Percentiles rank a stretch among this genome's conserved stretches.
Conservation (phyloP, 2,329 filamentous ascomycete genomes). For the Phialophora expanda region DNA sequence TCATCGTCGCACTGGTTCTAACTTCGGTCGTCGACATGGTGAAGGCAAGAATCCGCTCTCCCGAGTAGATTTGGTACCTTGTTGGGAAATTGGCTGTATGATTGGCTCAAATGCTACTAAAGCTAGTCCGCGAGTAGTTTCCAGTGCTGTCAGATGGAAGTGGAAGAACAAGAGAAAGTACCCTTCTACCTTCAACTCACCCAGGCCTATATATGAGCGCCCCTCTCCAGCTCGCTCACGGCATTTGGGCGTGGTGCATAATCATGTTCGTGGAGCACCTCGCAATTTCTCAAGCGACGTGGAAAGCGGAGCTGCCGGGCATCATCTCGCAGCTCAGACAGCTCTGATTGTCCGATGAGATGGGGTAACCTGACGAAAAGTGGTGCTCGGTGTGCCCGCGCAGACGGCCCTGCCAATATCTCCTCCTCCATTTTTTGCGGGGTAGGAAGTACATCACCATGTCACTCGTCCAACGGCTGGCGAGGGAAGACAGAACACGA, state of each 20-base stretch:
- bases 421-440: conserved; percentile 22
- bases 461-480: conserved; percentile 12
- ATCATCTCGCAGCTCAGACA: neutral
- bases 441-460: conserved; percentile 23
- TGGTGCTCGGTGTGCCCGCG: conserved; percentile 9
- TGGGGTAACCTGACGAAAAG: conserved; percentile 3
- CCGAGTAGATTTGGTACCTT: neutral
- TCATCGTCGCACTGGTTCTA: conserved; percentile 54
- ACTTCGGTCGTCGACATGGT: conserved; percentile 33
- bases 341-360: conserved; percentile 8
- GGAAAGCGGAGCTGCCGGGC: conserved; percentile 11
- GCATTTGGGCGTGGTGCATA: conserved; percentile 8
- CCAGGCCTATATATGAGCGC: neutral
- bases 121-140: conserved; percentile 12
- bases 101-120: conserved; percentile 7
- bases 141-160: conserved; percentile 1
- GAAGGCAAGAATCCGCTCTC: neutral
- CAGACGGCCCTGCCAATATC: conserved; percentile 6
- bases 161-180: conserved; percentile 11
- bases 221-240: conserved; percentile 3
- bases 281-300: conserved; percentile 3
- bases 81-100: neutral
- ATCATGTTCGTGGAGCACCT: conserved; percentile 1
- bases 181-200: neutral
- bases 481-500: conserved; percentile 13